These are phyloP conservation scores for Sphaerulina musiva DNA, from an alignment of 2,329 filamentous ascomycete species.

Conservation along the genomic window DNA sequence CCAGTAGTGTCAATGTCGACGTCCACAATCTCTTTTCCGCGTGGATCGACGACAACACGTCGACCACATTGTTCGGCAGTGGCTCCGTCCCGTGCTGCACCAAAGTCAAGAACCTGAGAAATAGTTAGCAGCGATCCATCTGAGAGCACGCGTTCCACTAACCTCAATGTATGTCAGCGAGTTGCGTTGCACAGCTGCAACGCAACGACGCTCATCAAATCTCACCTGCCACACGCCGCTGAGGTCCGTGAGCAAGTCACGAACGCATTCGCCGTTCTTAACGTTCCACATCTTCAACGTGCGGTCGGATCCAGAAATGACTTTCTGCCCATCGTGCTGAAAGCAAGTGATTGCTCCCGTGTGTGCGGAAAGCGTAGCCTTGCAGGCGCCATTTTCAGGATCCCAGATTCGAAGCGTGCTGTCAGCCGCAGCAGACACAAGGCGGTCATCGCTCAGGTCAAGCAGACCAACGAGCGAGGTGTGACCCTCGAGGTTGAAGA, in stretches of 20 bases:
- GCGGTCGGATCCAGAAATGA: slow-evolving; percentile 91
- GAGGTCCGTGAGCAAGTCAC: slow-evolving; percentile 85
- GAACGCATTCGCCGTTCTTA: slow-evolving; percentile 80
- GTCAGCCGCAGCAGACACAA: slow-evolving; percentile 92
- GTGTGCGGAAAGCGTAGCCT: slow-evolving; percentile 82
- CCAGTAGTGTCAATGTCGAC: slow-evolving; percentile 21
- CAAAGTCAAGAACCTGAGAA: slow-evolving; percentile 86
- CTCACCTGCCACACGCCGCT: slow-evolving; percentile 99
- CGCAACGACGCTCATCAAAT: slow-evolving; percentile 90
- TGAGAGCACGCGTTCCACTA: slow-evolving; percentile 20
- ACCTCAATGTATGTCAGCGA: slow-evolving; percentile 94
- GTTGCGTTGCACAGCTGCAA: slow-evolving; percentile 91
- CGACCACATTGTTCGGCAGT: slow-evolving; percentile 69
- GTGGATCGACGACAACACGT: slow-evolving; percentile 55
- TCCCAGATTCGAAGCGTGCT: slow-evolving; percentile 96
- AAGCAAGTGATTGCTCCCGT: slow-evolving; percentile 98
- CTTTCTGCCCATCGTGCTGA: slow-evolving; percentile 93
- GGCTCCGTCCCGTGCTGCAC: slow-evolving; percentile 81
- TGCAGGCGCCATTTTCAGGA: slow-evolving; percentile 83
- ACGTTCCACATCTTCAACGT: slow-evolving; percentile 99
- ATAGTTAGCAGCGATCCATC: slow-evolving; percentile 30
- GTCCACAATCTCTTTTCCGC: slow-evolving; percentile 32
- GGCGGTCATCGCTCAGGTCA: slow-evolving; percentile 78
- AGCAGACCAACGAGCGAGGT: slow-evolving; percentile 84
- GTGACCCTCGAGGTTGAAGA: slow-evolving; percentile 90